Evolutionary conservation across 2,329 filamentous ascomycete genomes (phyloP).

Genomic region (Fusarium devonianum): DNA sequence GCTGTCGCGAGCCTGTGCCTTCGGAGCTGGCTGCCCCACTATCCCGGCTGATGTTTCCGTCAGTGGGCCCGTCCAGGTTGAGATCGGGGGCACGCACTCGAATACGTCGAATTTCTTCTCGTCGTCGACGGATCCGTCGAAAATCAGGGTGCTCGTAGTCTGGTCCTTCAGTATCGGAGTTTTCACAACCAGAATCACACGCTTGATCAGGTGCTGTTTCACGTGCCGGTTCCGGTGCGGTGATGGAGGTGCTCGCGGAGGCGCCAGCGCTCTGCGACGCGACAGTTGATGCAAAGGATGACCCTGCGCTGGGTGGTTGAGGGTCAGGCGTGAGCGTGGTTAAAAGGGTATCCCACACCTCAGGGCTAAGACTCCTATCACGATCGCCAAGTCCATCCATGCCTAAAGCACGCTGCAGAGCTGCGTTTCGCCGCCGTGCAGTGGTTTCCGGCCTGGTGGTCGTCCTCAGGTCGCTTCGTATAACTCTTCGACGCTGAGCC

Average conservation of each 20-base stretch:
- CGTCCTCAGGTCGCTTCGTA: too few species aligned
- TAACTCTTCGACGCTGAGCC: constrained; percentile 7
- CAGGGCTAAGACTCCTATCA: constrained; percentile 80
- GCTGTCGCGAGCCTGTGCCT: constrained; percentile 1
- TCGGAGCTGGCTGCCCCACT: constrained; percentile 21
- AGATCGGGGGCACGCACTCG: constrained; percentile 29
- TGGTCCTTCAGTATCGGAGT: constrained; percentile 62
- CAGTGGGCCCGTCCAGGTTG: constrained; percentile 23
- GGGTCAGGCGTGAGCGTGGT: constrained; percentile 83
- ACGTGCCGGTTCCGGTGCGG: constrained; percentile 46
- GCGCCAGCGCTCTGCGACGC: constrained; percentile 52
- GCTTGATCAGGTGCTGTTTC: constrained; percentile 50
- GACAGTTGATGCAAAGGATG: constrained; percentile 77
- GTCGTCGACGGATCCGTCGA: constrained; percentile 22
- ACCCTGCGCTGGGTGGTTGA: constrained; percentile 78
- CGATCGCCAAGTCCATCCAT: constrained; percentile 84
- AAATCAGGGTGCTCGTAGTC: constrained; percentile 48
- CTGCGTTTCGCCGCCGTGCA: constrained; percentile 7
- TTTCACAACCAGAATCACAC: constrained; percentile 62
- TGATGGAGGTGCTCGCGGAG: constrained; percentile 53
- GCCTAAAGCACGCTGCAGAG: constrained; percentile 17
- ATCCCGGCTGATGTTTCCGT: constrained; percentile 10
- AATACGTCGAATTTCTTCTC: constrained; percentile 22
- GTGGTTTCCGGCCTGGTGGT: not conserved
- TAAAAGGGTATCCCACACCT: constrained; percentile 81